A percentile compares a stretch with the other conserved stretches of the same genome.
phyloP scores from a whole-genome alignment of 2,329 filamentous ascomycete species.

The Diaporthe sp. region DNA sequence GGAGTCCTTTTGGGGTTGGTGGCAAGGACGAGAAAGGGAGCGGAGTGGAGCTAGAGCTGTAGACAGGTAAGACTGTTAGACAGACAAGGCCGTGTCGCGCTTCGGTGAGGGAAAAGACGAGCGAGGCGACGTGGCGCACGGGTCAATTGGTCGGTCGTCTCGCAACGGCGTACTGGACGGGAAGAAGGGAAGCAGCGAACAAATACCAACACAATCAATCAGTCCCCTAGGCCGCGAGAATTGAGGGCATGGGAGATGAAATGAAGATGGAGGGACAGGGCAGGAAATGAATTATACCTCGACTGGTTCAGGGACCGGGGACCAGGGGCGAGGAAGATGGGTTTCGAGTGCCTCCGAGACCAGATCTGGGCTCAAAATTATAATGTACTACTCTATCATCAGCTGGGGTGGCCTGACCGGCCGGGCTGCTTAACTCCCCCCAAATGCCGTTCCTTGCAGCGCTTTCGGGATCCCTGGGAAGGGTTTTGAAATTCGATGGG shows the following conservation, averaged over 20 bases:
- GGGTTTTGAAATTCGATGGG: constrained; percentile 11
- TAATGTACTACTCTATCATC: constrained; percentile 4
- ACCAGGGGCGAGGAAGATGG: constrained; percentile 16
- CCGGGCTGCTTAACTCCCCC: not conserved
- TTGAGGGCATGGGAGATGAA: constrained; percentile 7
- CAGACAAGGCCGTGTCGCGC: constrained; percentile 30
- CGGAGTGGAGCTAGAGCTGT: constrained; percentile 12
- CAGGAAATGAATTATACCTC: constrained; percentile 26
- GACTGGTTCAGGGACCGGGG: constrained; percentile 4
- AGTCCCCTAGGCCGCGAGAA: not conserved
- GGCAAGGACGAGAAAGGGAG: not conserved
- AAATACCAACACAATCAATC: constrained; percentile 2
- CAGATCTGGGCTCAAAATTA: not conserved
- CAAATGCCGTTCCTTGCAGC: constrained; percentile 16
- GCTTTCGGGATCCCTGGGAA: not conserved
- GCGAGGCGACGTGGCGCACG: constrained; percentile 26
- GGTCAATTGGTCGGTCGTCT: constrained; percentile 5
- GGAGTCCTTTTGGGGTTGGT: constrained; percentile 2
- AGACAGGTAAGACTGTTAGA: not conserved
- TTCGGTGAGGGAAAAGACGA: constrained; percentile 12
- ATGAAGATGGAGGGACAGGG: constrained; percentile 10
- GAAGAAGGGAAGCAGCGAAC: not conserved
- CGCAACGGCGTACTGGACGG: not conserved
- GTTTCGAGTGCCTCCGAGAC: constrained; percentile 6
- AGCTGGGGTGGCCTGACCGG: constrained; percentile 31